Conservation (phyloP, 257 asterid genomes). For the Solanum gandarillasii region DNA sequence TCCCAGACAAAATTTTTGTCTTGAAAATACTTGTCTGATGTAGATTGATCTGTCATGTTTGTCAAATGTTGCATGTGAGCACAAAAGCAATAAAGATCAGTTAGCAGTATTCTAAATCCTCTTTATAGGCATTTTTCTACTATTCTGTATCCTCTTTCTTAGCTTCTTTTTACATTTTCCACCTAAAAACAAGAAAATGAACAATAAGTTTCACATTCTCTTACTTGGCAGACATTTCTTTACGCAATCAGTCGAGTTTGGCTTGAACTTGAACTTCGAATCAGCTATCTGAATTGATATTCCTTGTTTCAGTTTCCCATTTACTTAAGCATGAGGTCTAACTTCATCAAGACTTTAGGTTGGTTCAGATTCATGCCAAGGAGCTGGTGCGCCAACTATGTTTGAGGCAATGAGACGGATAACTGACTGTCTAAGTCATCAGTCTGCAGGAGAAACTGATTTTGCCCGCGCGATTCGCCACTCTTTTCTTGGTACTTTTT, state of each 20-base stretch:
- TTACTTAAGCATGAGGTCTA: neutral
- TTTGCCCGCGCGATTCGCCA: constrained; percentile 68
- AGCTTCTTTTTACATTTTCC: neutral
- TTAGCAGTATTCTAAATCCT: neutral
- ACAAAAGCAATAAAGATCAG: neutral
- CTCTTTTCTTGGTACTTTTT: constrained; percentile 76
- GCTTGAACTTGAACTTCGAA: neutral
- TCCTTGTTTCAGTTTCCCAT: neutral
- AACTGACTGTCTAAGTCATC: constrained; percentile 47
- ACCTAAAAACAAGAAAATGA: neutral
- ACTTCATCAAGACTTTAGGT: constrained; percentile 41
- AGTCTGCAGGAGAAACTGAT: constrained; percentile 50
- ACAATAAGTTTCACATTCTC: neutral
- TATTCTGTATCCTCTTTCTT: neutral
- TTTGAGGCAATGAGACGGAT: constrained; percentile 95
- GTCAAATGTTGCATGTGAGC: neutral
- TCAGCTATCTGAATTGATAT: neutral
- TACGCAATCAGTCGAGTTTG: neutral
- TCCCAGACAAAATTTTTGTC: neutral
- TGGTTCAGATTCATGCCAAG: constrained; percentile 96
- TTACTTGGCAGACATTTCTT: neutral
- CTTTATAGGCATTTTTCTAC: neutral
- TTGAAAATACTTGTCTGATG: neutral
- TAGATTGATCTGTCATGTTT: neutral
- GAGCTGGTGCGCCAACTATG: constrained; percentile 99